Base-by-base conservation (phyloP, 2,329 filamentous ascomycete genomes). In the Tolypocladium ophioglossoides region DNA sequence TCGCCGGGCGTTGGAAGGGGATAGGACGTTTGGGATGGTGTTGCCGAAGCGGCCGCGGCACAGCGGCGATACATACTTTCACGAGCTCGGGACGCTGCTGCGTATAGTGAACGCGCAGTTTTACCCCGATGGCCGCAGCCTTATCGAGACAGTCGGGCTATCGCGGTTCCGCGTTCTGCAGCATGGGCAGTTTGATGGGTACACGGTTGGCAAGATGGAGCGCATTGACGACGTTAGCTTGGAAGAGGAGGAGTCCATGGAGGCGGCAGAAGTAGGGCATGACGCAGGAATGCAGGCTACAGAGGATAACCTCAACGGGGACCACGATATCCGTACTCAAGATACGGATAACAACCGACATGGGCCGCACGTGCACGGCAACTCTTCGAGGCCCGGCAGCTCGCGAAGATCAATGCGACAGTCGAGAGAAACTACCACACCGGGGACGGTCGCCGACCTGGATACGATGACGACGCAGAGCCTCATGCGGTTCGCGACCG, bases 21-120 rank as follows among this genome's bases (percentile, higher is more conserved):
- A 86, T 56, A 76, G 82, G 16, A 87, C 83, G 27, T 96, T 96
- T 64, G 91, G 91, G 27, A 95, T 96, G 87, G 79, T 95, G 20
- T 78, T 89, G 64, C 84, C 84, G 58, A 87, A 85, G 60, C 73
- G 80, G 72, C 50, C 67, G 58, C 55, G 74, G 72, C 53, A 59
- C 2, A 48, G 62, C 1, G 61, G 58, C 2, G 70, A 70, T 35
- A 57, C 63, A 1, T 61, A 67, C 10, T 95, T 91, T 62, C 78
- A 84, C 64, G 78, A 87, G 61, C 83, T 91, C 50, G 91, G 91
- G 1, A 95, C 90, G 0, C 70, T 95, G 40, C 73, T 96, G 22
- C 82, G 85, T 48, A 88, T 96, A 52, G 78, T 87, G 54, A 85
- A 86, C 50, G 79, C 85, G 24, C 85, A 92, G 57, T 77, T 86